These are phyloP conservation scores for Penicilliopsis zonata DNA, from an alignment of 495 filamentous ascomycete genomes.

Conservation along the genomic window DNA sequence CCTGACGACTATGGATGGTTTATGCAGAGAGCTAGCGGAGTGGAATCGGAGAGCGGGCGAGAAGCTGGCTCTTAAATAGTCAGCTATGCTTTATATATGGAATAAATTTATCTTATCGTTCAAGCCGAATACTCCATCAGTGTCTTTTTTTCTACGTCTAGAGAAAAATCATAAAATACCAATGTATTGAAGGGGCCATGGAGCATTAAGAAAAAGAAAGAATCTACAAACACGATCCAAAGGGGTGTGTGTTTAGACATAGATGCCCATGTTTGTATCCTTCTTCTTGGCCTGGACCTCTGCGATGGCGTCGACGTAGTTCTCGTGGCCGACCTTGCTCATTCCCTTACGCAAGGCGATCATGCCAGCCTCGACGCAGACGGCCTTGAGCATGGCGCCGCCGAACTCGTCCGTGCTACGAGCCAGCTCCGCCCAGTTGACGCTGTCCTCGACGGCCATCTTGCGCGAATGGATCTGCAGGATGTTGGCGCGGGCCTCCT, in stretches of 20 bases:
- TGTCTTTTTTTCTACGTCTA: no score
- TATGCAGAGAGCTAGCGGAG: slow-evolving; percentile 39
- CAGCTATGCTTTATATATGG: no score
- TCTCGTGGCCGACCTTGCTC: slow-evolving; percentile 92
- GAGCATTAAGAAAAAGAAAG: no score
- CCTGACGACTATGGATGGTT: slow-evolving; percentile 40
- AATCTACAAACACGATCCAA: no score
- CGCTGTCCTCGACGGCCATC: slow-evolving; percentile 87
- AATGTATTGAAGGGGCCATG: no score
- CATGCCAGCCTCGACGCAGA: slow-evolving; percentile 99
- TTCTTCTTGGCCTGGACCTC: slow-evolving; percentile 99
- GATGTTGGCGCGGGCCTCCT: slow-evolving; percentile 95
- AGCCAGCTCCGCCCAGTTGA: slow-evolving; percentile 95
- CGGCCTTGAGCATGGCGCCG: slow-evolving; percentile 92
- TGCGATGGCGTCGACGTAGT: slow-evolving; percentile 96
- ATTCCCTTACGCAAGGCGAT: slow-evolving; percentile 88
- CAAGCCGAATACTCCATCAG: no score
- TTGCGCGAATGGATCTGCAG: slow-evolving; percentile 94
- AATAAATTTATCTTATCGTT: no score
- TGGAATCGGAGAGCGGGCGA: no score
- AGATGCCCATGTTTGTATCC: slow-evolving; percentile 54
- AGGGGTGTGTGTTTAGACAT: slow-evolving; percentile 35
- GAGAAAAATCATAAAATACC: no score
- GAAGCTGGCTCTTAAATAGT: no score
- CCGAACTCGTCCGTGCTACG: slow-evolving; percentile 99